These are phyloP conservation scores for Thymus quinquecostatus DNA, from an alignment of 257 asterid species.

Conservation along the genomic window DNA sequence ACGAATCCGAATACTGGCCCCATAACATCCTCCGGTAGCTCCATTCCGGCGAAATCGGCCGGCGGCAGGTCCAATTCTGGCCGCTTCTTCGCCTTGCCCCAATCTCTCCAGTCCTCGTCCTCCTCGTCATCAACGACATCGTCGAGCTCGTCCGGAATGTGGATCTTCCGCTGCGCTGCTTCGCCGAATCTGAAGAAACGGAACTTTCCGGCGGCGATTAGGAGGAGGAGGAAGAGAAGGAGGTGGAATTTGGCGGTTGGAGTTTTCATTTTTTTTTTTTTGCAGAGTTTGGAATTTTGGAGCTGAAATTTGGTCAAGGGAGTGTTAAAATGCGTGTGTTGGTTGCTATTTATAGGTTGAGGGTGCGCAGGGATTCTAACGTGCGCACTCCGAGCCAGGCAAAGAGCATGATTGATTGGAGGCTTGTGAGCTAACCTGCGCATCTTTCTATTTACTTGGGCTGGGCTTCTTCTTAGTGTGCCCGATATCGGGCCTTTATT, in stretches of 20 bases:
- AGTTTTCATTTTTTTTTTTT: slow-evolving; percentile 31
- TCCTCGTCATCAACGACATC: slow-evolving; percentile 89
- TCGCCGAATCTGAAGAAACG: slow-evolving; percentile 35
- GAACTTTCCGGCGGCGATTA: slow-evolving; percentile 41
- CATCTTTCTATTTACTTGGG: not conserved
- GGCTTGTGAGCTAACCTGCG: not conserved
- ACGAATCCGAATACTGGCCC: slow-evolving; percentile 94
- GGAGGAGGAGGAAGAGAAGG: slow-evolving; percentile 41
- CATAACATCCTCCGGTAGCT: slow-evolving; percentile 50
- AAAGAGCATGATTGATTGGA: slow-evolving; percentile 10
- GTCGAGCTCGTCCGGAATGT: slow-evolving; percentile 78
- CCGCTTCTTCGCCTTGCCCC: slow-evolving; percentile 66
- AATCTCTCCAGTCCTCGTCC: slow-evolving; percentile 78
- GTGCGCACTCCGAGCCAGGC: slow-evolving; percentile 34
- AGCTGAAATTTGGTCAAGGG: not conserved
- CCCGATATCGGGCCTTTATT: too few relatives aligned
- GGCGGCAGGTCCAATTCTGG: slow-evolving; percentile 83
- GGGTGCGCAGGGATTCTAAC: slow-evolving; percentile 31
- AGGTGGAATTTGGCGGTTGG: slow-evolving; percentile 24
- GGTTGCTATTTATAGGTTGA: slow-evolving; percentile 17
- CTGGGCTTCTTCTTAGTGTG: too few relatives aligned
- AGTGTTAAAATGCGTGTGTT: not conserved
- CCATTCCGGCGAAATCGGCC: slow-evolving; percentile 55
- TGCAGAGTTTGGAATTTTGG: slow-evolving; percentile 10
- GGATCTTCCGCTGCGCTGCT: slow-evolving; percentile 65